Percentiles rank a stretch among this genome's conserved stretches.
These are phyloP conservation scores for Plasmodium sp. DNA, from an alignment of 169 alveolate species.

Conservation along the genomic window DNA sequence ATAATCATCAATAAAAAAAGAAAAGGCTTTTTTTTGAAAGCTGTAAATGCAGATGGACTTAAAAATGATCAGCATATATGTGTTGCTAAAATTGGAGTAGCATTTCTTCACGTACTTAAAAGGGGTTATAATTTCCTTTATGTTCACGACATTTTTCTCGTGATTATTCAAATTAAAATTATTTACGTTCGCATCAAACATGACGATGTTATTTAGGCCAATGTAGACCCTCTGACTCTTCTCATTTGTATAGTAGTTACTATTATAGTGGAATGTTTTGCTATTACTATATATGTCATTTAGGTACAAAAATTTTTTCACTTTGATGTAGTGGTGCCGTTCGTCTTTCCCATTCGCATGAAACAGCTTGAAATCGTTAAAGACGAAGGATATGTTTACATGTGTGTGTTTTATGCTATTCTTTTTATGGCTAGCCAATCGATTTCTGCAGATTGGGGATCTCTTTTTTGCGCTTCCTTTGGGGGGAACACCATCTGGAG, in stretches of 20 bases:
- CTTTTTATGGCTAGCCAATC: neutral
- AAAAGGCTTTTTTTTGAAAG: conserved; percentile 46
- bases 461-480: neutral
- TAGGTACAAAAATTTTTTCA: conserved; percentile 42
- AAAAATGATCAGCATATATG: conserved; percentile 39
- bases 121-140: conserved; percentile 66
- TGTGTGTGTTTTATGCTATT: neutral
- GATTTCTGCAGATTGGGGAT: neutral
- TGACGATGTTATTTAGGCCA: conserved; percentile 46
- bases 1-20: conserved; percentile 65
- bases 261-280: conserved; percentile 59
- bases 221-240: conserved; percentile 20
- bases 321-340: conserved; percentile 10
- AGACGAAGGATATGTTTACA: conserved; percentile 50
- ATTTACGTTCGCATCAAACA: conserved; percentile 55
- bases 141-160: conserved; percentile 29
- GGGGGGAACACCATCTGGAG: neutral
- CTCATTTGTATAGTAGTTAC: conserved; percentile 69
- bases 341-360: neutral
- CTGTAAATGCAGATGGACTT: conserved; percentile 46
- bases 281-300: conserved; percentile 59
- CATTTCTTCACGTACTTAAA: conserved; percentile 63
- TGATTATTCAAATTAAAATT: conserved; percentile 40
- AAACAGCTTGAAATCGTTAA: conserved; percentile 65
- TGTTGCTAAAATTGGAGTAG: conserved; percentile 54